Evolutionary conservation across 2,329 filamentous ascomycete species (phyloP).

Genomic region (Monascus ruber): DNA sequence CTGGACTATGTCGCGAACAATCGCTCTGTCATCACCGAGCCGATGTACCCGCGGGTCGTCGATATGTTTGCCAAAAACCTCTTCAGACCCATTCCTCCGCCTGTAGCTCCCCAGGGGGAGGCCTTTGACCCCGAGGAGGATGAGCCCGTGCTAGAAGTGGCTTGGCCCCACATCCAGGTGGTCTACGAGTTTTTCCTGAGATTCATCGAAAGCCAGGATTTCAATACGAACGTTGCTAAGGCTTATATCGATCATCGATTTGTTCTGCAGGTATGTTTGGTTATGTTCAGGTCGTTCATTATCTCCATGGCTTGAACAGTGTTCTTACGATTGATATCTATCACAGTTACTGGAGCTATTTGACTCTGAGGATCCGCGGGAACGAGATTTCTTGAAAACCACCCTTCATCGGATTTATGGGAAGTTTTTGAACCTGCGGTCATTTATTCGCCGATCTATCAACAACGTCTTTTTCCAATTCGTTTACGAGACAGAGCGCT

Average conservation of each 20-base stretch:
- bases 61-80: conserved; percentile 99
- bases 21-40: conserved; percentile 93
- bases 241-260: conserved; percentile 98
- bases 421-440: conserved; percentile 95
- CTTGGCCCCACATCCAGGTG: conserved; percentile 98
- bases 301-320: not conserved
- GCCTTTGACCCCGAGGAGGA: conserved; percentile 98
- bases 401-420: conserved; percentile 96
- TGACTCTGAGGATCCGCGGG: conserved; percentile 92
- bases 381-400: conserved; percentile 95
- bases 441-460: conserved; percentile 94
- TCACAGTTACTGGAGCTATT: conserved; percentile 81
- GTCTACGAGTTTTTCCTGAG: conserved; percentile 98
- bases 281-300: too few relatives aligned
- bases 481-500: conserved; percentile 94
- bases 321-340: conserved; percentile 4
- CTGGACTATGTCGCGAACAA: conserved; percentile 98
- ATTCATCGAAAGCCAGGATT: conserved; percentile 98
- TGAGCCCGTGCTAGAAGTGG: conserved; percentile 92
- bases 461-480: conserved; percentile 99
- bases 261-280: conserved; percentile 57
- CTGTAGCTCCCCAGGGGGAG: conserved; percentile 94
- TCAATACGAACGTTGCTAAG: conserved; percentile 99
- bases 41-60: conserved; percentile 96
- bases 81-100: conserved; percentile 91